Base-by-base conservation (phyloP, 2,329 filamentous ascomycete species). In the Zasmidium angulare region DNA sequence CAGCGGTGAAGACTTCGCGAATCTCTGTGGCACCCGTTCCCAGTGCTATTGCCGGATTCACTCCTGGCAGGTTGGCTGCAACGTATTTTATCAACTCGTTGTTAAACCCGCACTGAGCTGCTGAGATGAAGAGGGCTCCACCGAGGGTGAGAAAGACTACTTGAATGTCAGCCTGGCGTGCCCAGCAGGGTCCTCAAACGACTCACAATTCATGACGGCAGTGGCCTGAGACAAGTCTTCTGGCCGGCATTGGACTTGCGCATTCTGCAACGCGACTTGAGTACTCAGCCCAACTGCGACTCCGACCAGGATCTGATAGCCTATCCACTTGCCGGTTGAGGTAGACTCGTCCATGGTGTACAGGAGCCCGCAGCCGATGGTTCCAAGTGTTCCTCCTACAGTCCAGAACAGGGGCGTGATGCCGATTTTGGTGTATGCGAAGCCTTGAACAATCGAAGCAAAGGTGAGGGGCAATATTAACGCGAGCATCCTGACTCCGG, bases 221-320 rank as follows among this genome's bases (percentile, higher is more conserved):
- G 73, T 76, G 10, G 69, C 69, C n/a, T 71, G 63, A 1, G 71
- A 67, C 24, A 78, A 64, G 46, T 77, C 76, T 9, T 66, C 63
- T 1, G 69, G 58, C 9, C 66, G 54, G 0, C 74, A 69, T 9
- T 64, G 49, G 6, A 65, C 67, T 56, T 78, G 75, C 9, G 68
- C 72, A 24, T 71, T 67, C 36, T 76, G 74, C 59, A 78, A 73
- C 9, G 72, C 71, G 22, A 76, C 68, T 46, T 77, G 73, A 17
- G 77, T 67, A 11, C 64, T 76, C 2, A 77, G 65, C 3, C 81
- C 82, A 60, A 75, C 77, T 4, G 80, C 81, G 1, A 81, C 63
- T 2, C 81, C 82, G 1, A 72, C 66, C 1, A 84, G 53, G 12
- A 84, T 74, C 70, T 84, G 81, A 65, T 80, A 84, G 4, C 81